Base-by-base conservation (phyloP, 2,329 filamentous ascomycete genomes). In the Paraphaeosphaeria minitans region DNA sequence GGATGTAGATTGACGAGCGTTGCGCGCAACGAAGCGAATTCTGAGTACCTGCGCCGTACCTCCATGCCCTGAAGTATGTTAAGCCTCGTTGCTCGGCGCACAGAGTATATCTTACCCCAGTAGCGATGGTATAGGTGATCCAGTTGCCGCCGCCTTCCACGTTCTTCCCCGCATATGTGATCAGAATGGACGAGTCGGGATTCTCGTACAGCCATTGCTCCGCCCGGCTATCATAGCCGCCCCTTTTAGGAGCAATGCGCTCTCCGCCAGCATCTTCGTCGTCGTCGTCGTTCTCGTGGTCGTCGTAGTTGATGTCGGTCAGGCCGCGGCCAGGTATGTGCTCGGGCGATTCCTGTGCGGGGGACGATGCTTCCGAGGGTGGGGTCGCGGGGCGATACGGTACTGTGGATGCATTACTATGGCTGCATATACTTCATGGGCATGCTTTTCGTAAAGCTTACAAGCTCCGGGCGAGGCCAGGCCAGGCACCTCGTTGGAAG, bases 131-230 rank as follows among this genome's bases (percentile, higher is more conserved):
- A 78, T 99, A 99, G 37, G 96, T 93, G 70, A 99, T 99, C 74
- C 92, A 97, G 79, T 92, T 89, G 16, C 93, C 93, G 56, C 93
- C 93, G 66, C 91, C 93, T 77, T 98, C 94, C 62, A 89, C 80
- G 77, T 94, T 97, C 85, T 99, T 99, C 59, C 95, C 95, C 3
- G 96, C 95, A 73, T 97, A 91, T 1, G 91, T 94, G 68, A 99
- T 99, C 60, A 96, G 78, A 65, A 99, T 96, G 60, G 92, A 89
- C 66, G 96, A 85, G 56, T 94, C 89, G 0, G 93, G 93, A 65
- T 97, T 92, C 79, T 99, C 95, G 75, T 97, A 96, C 48, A 99
- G 87, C 59, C 97, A 94, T 82, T 99, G 95, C 80, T 99, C 94
- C 66, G 99, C 93, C 53, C 95, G 89, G 75, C 94, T 97, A 74